Evolutionary conservation across 768 basidiomycete species (phyloP).

Genomic region (Phaffia tasmanica): DNA sequence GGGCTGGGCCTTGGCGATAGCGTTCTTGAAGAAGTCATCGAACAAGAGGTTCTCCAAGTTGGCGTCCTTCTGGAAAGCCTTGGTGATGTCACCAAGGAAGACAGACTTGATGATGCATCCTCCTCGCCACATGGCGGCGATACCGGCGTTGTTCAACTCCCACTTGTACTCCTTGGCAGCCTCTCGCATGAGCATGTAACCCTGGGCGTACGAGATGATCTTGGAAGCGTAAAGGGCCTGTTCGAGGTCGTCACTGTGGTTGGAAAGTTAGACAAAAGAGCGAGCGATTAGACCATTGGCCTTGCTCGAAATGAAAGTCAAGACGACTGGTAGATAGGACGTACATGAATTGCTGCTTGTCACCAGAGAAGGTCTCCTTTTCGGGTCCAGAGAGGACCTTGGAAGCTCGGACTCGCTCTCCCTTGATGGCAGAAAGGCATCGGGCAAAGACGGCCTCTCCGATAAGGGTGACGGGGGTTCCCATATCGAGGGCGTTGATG

Average conservation of each 20-base stretch:
- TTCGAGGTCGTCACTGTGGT: slow-evolving; percentile 59
- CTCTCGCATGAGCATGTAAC: slow-evolving; percentile 98
- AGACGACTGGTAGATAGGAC: slow-evolving; percentile 10
- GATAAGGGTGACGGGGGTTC: slow-evolving; percentile 78
- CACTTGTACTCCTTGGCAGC: slow-evolving; percentile 66
- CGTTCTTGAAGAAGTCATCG: slow-evolving; percentile 63
- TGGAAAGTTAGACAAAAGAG: background rate
- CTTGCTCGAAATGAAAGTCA: background rate
- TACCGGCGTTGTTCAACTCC: slow-evolving; percentile 59
- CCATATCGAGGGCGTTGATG: slow-evolving; percentile 79
- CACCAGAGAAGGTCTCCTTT: slow-evolving; percentile 85
- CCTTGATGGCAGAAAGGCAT: slow-evolving; percentile 93
- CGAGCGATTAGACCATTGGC: background rate
- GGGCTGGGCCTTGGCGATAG: slow-evolving; percentile 85
- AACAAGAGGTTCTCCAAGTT: slow-evolving; percentile 85
- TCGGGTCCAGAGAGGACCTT: slow-evolving; percentile 81
- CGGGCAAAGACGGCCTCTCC: slow-evolving; percentile 99
- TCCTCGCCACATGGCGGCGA: slow-evolving; percentile 98
- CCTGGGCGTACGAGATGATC: slow-evolving; percentile 98
- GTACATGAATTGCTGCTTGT: slow-evolving; percentile 82
- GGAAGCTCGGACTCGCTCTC: slow-evolving; percentile 85
- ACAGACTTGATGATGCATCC: slow-evolving; percentile 97
- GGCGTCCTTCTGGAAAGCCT: slow-evolving; percentile 74
- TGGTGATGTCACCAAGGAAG: slow-evolving; percentile 84
- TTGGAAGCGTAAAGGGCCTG: slow-evolving; percentile 98